Percentiles rank a stretch among this genome's conserved stretches.
Conservation (phyloP, 192 early-diverging fungal species). For the Martensiomyces pterosporus region DNA sequence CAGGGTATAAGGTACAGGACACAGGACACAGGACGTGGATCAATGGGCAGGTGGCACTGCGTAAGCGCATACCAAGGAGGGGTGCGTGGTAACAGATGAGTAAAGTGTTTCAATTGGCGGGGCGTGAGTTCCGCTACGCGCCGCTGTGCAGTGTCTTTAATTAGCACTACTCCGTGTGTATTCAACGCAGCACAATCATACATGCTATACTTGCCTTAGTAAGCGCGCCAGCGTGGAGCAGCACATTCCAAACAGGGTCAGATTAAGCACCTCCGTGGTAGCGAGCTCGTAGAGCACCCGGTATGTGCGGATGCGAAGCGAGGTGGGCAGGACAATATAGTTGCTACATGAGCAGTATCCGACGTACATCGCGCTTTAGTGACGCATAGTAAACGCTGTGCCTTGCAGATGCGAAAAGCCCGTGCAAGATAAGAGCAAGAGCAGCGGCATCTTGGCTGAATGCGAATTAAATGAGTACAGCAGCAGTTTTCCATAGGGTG, state of each 20-base stretch:
- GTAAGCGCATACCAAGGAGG: too few relatives aligned
- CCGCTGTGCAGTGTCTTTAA: too few relatives aligned
- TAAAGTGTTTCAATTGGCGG: too few relatives aligned
- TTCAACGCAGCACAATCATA: background rate
- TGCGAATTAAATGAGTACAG: constrained; percentile 4
- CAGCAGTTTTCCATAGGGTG: background rate
- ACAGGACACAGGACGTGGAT: too few relatives aligned
- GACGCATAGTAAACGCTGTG: too few relatives aligned
- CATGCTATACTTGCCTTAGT: constrained; percentile 59
- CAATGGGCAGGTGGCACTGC: too few relatives aligned
- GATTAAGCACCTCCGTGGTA: constrained; percentile 63
- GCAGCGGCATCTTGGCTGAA: constrained; percentile 3
- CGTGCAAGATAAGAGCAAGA: background rate
- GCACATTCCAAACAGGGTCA: constrained; percentile 61
- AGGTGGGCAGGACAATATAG: constrained; percentile 25
- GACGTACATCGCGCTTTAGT: too few relatives aligned
- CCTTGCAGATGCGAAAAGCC: background rate
- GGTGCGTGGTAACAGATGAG: too few relatives aligned
- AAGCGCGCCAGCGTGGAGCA: constrained; percentile 55
- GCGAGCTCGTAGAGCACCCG: constrained; percentile 62
- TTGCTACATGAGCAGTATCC: constrained; percentile 27
- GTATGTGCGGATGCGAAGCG: constrained; percentile 24
- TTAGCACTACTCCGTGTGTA: too few relatives aligned
- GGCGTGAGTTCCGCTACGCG: too few relatives aligned
- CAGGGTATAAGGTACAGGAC: too few relatives aligned